Conservation (phyloP, 805 yeast genomes). For the Teunomyces panamensis region DNA sequence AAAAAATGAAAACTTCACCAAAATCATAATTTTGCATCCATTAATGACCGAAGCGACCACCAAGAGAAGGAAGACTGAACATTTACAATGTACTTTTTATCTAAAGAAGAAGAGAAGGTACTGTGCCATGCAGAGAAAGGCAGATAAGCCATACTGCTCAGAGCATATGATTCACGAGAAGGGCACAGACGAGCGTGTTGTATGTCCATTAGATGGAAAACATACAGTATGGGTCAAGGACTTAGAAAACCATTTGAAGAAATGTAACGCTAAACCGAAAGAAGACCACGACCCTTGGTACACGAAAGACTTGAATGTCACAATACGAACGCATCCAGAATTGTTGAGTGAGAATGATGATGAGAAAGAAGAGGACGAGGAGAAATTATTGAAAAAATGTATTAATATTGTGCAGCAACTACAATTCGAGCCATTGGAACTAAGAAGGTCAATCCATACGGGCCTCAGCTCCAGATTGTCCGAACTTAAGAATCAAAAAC, state of each 20-base stretch:
- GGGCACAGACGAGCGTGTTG: conserved; percentile 42
- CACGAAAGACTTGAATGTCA: conserved; percentile 44
- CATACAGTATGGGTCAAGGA: conserved; percentile 70
- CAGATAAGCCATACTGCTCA: conserved; percentile 52
- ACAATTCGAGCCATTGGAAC: conserved; percentile 16
- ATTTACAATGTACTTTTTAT: conserved; percentile 44
- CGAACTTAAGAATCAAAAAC: conserved; percentile 61
- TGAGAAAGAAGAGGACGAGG: conserved; percentile 9
- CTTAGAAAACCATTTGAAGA: conserved; percentile 52
- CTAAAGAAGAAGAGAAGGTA: conserved; percentile 49
- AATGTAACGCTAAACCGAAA: conserved; percentile 53
- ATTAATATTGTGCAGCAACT: conserved; percentile 14
- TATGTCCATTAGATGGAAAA: conserved; percentile 74
- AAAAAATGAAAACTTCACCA: not conserved
- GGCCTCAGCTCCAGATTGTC: conserved; percentile 41
- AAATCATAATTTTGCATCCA: conserved; percentile 1
- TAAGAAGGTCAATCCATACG: conserved; percentile 18
- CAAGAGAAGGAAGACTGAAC: conserved; percentile 8
- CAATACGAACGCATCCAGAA: conserved; percentile 6
- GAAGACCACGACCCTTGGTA: conserved; percentile 50
- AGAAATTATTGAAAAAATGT: conserved; percentile 15
- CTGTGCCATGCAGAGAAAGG: conserved; percentile 61
- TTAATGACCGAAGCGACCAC: conserved; percentile 1
- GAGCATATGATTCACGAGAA: conserved; percentile 47
- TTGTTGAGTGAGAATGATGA: not conserved